These are phyloP conservation scores for Wickerhamiella lipophila DNA, from an alignment of 805 yeast species.

Conservation along the genomic window DNA sequence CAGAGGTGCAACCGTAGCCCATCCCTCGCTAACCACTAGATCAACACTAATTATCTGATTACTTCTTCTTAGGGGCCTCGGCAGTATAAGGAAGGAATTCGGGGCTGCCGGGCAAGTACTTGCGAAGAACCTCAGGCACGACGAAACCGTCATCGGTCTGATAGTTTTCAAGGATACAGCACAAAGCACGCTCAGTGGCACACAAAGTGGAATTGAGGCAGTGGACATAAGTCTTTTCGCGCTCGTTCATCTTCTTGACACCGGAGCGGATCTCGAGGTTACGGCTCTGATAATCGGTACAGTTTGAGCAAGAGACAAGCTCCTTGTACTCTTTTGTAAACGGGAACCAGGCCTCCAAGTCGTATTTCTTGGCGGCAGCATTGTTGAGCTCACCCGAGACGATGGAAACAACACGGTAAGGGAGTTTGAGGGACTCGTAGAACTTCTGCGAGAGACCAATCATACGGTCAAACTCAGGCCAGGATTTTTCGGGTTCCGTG, in stretches of 20 bases:
- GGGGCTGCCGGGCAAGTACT: conserved; percentile 96
- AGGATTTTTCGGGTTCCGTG: conserved; percentile 95
- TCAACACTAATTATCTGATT: not conserved
- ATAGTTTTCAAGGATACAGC: conserved; percentile 95
- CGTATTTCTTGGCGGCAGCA: conserved; percentile 98
- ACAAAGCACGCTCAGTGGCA: conserved; percentile 96
- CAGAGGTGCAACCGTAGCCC: no score
- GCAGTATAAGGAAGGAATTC: conserved; percentile 70
- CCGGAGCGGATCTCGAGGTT: conserved; percentile 98
- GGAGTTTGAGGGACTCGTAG: conserved; percentile 80
- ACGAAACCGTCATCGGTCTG: conserved; percentile 93
- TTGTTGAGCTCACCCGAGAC: conserved; percentile 98
- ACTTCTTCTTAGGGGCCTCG: conserved; percentile 12
- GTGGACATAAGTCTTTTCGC: conserved; percentile 95
- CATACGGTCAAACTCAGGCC: conserved; percentile 97
- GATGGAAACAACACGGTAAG: conserved; percentile 94
- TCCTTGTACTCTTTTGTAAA: conserved; percentile 97
- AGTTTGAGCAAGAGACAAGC: conserved; percentile 94
- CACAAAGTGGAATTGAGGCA: conserved; percentile 94
- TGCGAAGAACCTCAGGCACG: conserved; percentile 90
- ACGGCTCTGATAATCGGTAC: conserved; percentile 98
- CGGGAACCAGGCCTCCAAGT: conserved; percentile 99
- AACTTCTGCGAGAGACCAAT: conserved; percentile 82
- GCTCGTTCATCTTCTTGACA: conserved; percentile 86
- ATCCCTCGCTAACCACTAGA: no score